phyloP scores from a whole-genome alignment of 1,139 yeast genomes.

The Magnusiomyces ingens region DNA sequence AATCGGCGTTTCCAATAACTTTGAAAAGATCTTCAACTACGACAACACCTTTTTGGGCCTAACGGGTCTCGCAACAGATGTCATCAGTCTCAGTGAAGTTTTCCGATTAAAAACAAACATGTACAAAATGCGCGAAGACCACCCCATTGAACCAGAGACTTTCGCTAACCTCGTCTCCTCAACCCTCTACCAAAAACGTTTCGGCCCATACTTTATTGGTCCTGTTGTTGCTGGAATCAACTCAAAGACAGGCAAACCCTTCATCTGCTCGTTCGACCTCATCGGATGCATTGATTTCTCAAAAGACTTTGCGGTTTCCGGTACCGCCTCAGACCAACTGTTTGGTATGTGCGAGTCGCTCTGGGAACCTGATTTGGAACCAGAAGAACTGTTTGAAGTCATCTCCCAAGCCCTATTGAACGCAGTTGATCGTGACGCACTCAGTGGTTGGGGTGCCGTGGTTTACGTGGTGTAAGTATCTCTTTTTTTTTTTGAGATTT shows the following conservation, averaged over 20 bases:
- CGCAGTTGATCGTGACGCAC: constrained; percentile 96
- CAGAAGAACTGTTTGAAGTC: constrained; percentile 94
- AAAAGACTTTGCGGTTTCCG: constrained; percentile 92
- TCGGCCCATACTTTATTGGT: constrained; percentile 95
- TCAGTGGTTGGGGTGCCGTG: constrained; percentile 98
- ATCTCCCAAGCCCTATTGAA: constrained; percentile 88
- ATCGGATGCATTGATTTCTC: constrained; percentile 97
- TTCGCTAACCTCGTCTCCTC: constrained; percentile 90
- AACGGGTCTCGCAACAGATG: constrained; percentile 95
- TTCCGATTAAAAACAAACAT: constrained; percentile 81
- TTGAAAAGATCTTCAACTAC: constrained; percentile 82
- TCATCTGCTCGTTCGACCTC: constrained; percentile 89
- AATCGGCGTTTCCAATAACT: constrained; percentile 82
- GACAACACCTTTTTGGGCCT: constrained; percentile 70
- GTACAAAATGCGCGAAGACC: constrained; percentile 86
- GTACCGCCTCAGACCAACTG: constrained; percentile 92
- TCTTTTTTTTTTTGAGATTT: background rate
- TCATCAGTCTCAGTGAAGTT: constrained; percentile 69
- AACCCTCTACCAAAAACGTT: constrained; percentile 77
- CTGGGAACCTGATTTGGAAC: constrained; percentile 86
- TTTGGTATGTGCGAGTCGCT: constrained; percentile 99
- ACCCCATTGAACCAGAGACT: constrained; percentile 85
- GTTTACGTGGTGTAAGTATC: constrained; percentile 59
- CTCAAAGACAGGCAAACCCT: constrained; percentile 75
- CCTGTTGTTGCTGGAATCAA: constrained; percentile 95